Percentiles rank a stretch among this genome's conserved stretches.
These are phyloP conservation scores for Penicillium digitatum DNA, from an alignment of 2,329 filamentous ascomycete species.

Conservation along the genomic window DNA sequence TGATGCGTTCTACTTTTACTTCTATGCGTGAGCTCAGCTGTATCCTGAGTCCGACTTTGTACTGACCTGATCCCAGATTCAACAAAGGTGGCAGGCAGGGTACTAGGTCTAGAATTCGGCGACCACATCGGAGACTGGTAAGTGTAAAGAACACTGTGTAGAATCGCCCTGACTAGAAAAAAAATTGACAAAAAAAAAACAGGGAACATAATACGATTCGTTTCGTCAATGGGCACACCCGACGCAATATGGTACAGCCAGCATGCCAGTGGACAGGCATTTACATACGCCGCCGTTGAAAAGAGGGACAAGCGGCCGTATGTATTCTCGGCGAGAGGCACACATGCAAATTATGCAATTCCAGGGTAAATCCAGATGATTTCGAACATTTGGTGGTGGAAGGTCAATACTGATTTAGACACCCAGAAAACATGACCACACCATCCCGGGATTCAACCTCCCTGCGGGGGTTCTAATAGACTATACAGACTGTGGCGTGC, in stretches of 20 bases:
- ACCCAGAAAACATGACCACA: constrained; percentile 56
- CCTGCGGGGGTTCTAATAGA: constrained; percentile 53
- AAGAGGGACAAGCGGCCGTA: constrained; percentile 54
- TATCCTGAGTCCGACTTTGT: no score
- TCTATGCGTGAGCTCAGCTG: constrained; percentile 47
- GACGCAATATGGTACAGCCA: constrained; percentile 60
- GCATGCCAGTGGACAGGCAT: constrained; percentile 60
- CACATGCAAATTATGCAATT: constrained; percentile 63
- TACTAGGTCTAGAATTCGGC: constrained; percentile 49
- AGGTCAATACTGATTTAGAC: not conserved
- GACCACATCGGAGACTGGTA: constrained; percentile 63
- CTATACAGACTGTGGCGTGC: constrained; percentile 51
- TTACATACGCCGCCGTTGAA: constrained; percentile 54
- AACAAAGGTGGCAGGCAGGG: constrained; percentile 54
- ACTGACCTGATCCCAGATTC: constrained; percentile 34
- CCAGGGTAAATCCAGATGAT: constrained; percentile 36
- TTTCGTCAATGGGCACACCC: constrained; percentile 56
- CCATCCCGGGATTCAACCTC: constrained; percentile 58
- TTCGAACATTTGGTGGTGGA: not conserved
- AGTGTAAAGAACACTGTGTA: constrained; percentile 7
- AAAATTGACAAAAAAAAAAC: no score
- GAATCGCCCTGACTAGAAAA: not conserved
- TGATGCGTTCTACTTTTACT: constrained; percentile 63
- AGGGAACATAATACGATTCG: constrained; percentile 66
- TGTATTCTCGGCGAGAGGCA: constrained; percentile 57